These are phyloP conservation scores for Acanthamoeba triangularis DNA, from an alignment of 208 protist genomes.

Conservation along the genomic window DNA sequence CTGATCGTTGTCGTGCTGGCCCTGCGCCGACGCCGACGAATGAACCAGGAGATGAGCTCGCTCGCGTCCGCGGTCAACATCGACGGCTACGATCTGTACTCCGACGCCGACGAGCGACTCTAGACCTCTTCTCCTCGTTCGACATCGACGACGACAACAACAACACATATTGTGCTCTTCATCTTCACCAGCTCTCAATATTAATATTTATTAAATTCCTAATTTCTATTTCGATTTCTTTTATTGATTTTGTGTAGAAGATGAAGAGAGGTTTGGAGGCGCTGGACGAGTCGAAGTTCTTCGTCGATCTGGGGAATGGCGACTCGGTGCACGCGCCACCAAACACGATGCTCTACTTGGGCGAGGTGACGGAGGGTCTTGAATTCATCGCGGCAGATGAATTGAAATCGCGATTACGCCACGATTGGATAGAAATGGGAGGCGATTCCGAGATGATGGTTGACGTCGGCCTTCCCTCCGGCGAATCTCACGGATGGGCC, in stretches of 20 bases:
- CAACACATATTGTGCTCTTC: background rate
- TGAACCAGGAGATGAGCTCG: background rate
- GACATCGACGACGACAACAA: too few species aligned
- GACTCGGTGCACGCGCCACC: too few species aligned
- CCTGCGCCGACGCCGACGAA: background rate
- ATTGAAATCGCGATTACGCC: background rate
- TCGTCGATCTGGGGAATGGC: too few species aligned
- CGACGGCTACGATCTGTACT: background rate
- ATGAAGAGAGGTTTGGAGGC: too few species aligned
- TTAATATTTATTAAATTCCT: too few species aligned
- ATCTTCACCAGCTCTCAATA: too few species aligned
- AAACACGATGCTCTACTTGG: conserved; percentile 20
- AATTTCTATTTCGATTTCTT: too few species aligned
- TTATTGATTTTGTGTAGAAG: too few species aligned
- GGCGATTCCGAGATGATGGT: background rate
- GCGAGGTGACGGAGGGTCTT: conserved; percentile 27
- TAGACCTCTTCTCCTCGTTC: background rate
- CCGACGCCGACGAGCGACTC: background rate
- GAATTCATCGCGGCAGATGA: conserved; percentile 51
- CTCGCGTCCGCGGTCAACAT: background rate
- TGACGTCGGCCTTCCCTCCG: too few species aligned
- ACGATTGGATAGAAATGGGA: background rate
- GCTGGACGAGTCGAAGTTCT: too few species aligned
- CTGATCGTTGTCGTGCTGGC: background rate
- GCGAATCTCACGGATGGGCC: background rate